Base-by-base conservation (phyloP, 2,329 filamentous ascomycete genomes). In the Lecanicillium sp. region DNA sequence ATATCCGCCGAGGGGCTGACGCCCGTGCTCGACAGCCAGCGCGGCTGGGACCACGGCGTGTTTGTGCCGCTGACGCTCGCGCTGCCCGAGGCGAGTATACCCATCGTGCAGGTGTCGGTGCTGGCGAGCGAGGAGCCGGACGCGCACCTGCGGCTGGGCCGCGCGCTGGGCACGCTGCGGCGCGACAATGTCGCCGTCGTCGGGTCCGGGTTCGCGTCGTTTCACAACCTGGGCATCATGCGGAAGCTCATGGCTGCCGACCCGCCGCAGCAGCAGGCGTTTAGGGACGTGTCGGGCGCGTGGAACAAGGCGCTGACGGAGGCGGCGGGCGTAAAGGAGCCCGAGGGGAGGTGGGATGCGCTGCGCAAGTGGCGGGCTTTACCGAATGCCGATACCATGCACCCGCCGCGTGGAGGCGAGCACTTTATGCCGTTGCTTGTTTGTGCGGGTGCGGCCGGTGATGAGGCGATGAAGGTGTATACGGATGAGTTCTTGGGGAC, bases 361-460 rank as follows among this genome's bases (percentile, higher is more conserved):
- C 58, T 79, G 27, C 49, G 51, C 9, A 52, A 47, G 3, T 79
- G 74, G 72, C 60, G 73, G 39, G 49, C 50, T 3, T 61, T 74
- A 46, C 66, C 69, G 0, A 52, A 62, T 22, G 64, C 68, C 1
- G 68, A 71, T 44, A 60, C 65, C 11, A 73, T 75, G 65, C 75
- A 79, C 50, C 75, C 75, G 3, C 55, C 57, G 2, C 52, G 60
- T 9, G 72, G 68, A 0, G 73, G 70, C 0, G 75, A 79, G 56
- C 75, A 79, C 46, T 77, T 79, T 39, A 55, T 79, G 64, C 75
- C 75, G 42, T 52, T 79, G 55, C 51, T 77, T 33, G 75, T 79
- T 22, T 73, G 69, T 47, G 71, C 72, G 4, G 73, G 69, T 1
- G 67, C 66, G 0, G 72, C 68, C 11, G 66, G 67, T 15, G 57